phyloP scores from a whole-genome alignment of 1,284 basidiomycete species.

The Ustilago sp. region DNA sequence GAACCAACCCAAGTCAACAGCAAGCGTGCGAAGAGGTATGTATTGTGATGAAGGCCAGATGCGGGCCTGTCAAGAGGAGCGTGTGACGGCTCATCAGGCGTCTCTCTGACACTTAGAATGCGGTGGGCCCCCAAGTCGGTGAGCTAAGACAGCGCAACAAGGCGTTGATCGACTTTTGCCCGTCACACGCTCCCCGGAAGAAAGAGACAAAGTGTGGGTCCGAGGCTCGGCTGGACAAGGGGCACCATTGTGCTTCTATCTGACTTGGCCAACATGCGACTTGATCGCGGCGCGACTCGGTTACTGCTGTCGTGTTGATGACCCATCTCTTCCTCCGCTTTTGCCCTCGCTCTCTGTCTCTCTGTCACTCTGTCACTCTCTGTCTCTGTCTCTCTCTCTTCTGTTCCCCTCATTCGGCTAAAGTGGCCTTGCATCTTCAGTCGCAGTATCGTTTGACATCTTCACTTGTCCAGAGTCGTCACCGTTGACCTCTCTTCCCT shows the following conservation, averaged over 20 bases:
- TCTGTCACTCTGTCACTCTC: no score
- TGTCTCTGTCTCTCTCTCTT: not conserved
- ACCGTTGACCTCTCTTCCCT: not conserved
- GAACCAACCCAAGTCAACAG: not conserved
- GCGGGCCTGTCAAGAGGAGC: not conserved
- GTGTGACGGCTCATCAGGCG: not conserved
- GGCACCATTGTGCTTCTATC: not conserved
- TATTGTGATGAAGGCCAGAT: not conserved
- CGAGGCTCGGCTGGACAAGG: not conserved
- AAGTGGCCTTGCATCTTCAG: constrained; percentile 32
- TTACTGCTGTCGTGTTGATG: constrained; percentile 14
- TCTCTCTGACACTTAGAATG: no score
- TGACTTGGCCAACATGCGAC: not conserved
- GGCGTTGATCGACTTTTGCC: no score
- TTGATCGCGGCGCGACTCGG: constrained; percentile 9
- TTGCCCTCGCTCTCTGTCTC: not conserved
- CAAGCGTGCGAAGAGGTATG: not conserved
- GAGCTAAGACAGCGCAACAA: no score
- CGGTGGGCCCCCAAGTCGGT: no score
- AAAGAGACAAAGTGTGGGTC: not conserved
- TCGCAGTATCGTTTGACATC: constrained; percentile 30
- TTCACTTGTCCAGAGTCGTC: constrained; percentile 9
- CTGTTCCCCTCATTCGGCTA: constrained; percentile 28
- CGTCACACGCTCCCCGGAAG: no score
- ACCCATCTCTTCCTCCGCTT: not conserved